Evolutionary conservation across 1,284 basidiomycete species (phyloP), one percentile per base, ranked within the genome.

Genomic region (Fomitopsis palustris): DNA sequence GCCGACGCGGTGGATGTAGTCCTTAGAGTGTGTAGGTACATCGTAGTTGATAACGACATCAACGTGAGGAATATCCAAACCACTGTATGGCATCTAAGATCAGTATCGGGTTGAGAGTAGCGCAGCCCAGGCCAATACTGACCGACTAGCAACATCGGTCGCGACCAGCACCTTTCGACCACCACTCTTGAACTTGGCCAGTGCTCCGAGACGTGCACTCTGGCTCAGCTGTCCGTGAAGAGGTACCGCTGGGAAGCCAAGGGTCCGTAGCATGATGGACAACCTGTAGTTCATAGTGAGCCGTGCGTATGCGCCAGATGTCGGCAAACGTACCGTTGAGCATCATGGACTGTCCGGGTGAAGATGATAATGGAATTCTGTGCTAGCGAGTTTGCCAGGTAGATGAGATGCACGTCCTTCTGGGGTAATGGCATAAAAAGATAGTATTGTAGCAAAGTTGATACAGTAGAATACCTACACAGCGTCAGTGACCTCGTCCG

Each of bases 31-130:
- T 6, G 95, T 94, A 1, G 97, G 97, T 62, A 98, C 92, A 74
- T 99, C 96, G 73, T 94, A 99, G 76, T 99, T 99, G 76, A 99
- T 93, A 55, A 99, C 96, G 41, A 96, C 79, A 71, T 99, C 97
- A 27, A 99, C 97, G 17, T 92, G 87, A 4, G 96, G 96, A 61
- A 99, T 98, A 76, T 99, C 97, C 33, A 99, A 81, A 72, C 97
- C 97, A 67, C 93, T 92, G 62, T 31, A 64, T 39, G 56, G 63
- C 29, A 64, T 38, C 54, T 29, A 58, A 58, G 6, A 39, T 47
- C 23, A 16, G 14, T 19, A 21, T 35, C 16, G 17, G 33, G 56
- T 9, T 17, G 33, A 38, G 29, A 12, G 8, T 41, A 42, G 53
- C 38, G 17, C 8, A 31, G 57, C 51, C 33, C 17, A 17, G 47